These are phyloP conservation scores for Oryza brachyantha DNA, from an alignment of 176 grass and related monocot genomes.

Conservation along the genomic window DNA sequence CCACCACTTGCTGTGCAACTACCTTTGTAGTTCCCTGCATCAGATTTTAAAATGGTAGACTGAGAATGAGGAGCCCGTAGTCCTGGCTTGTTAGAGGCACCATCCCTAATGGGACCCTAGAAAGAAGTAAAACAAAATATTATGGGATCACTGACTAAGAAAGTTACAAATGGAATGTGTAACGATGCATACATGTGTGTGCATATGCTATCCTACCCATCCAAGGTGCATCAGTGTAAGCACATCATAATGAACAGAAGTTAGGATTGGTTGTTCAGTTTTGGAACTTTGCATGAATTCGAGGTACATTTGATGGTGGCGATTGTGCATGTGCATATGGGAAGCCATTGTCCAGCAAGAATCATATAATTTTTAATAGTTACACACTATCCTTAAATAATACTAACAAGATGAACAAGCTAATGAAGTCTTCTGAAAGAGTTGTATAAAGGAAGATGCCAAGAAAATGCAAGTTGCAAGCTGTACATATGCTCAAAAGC, in stretches of 20 bases:
- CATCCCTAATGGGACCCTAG: conserved; percentile 30
- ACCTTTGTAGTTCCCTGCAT: conserved; percentile 11
- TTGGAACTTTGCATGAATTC: background rate
- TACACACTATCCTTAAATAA: background rate
- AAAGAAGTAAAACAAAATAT: conserved; percentile 26
- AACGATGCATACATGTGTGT: background rate
- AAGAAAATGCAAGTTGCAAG: background rate
- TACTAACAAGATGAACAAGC: background rate
- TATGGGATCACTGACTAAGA: conserved; percentile 7
- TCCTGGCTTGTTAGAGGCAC: conserved; percentile 26
- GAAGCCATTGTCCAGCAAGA: background rate
- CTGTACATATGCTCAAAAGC: background rate
- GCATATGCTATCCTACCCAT: background rate
- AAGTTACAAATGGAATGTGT: background rate
- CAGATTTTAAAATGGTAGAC: conserved; percentile 34
- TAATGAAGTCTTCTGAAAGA: background rate
- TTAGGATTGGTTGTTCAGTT: background rate
- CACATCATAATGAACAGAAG: background rate
- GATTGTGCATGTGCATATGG: background rate
- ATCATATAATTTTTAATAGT: background rate
- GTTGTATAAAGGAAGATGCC: conserved; percentile 16
- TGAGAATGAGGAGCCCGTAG: conserved; percentile 31
- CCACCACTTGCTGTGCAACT: conserved; percentile 19
- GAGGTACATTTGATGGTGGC: background rate
- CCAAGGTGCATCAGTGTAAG: background rate